A percentile compares a stretch with the other conserved stretches of the same genome.
phyloP scores from a whole-genome alignment of 495 filamentous ascomycete species.

The Daldinia decipiens region DNA sequence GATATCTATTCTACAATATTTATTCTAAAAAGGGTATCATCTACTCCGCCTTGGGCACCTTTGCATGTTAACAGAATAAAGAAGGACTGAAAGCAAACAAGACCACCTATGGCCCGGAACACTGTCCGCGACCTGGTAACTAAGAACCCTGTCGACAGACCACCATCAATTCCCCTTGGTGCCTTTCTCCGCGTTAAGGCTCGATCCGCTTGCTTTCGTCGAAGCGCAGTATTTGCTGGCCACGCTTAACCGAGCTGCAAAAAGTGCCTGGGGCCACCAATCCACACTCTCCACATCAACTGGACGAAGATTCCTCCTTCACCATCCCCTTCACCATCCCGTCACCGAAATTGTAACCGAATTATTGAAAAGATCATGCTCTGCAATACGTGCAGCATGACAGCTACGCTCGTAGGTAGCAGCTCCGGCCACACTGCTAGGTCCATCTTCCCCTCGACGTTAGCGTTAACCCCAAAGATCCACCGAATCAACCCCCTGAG shows the following conservation, averaged over 20 bases:
- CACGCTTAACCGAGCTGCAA: slow-evolving; percentile 45
- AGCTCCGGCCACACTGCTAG: slow-evolving; percentile 69
- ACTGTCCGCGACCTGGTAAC: slow-evolving; percentile 23
- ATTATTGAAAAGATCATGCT: slow-evolving; percentile 75
- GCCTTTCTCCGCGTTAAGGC: slow-evolving; percentile 24
- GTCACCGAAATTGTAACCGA: slow-evolving; percentile 65
- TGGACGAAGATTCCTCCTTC: slow-evolving; percentile 19
- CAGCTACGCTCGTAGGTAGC: slow-evolving; percentile 67
- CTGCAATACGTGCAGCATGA: slow-evolving; percentile 71
- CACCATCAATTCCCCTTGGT: slow-evolving; percentile 13
- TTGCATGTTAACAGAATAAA: slow-evolving; percentile 39
- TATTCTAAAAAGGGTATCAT: slow-evolving; percentile 50
- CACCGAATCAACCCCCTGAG: slow-evolving; percentile 63
- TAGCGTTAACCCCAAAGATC: slow-evolving; percentile 66
- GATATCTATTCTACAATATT: slow-evolving; percentile 40
- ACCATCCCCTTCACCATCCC: slow-evolving; percentile 21
- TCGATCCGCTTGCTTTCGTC: slow-evolving; percentile 28
- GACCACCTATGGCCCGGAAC: slow-evolving; percentile 25
- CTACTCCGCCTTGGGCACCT: slow-evolving; percentile 49
- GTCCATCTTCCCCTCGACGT: slow-evolving; percentile 67
- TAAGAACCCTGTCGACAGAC: slow-evolving; percentile 37
- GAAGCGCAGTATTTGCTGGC: slow-evolving; percentile 41
- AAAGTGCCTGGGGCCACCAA: slow-evolving; percentile 34
- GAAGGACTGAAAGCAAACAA: slow-evolving; percentile 36
- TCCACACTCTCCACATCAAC: slow-evolving; percentile 38